Conservation (phyloP, 306 rosid species). For the Cucumis cinereus region DNA sequence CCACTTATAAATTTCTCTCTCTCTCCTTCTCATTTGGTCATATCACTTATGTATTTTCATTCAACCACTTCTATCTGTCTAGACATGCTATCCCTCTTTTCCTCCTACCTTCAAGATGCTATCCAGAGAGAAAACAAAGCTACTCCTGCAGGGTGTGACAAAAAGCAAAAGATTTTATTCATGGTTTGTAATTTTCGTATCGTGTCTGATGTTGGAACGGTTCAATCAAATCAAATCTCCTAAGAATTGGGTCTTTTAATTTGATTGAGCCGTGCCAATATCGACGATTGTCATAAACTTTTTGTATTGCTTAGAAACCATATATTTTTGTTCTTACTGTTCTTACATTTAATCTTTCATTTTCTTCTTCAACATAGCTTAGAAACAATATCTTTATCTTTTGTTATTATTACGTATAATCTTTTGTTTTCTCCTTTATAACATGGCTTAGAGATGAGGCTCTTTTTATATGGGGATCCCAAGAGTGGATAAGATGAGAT, state of each 20-base stretch:
- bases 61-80: not conserved
- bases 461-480: not conserved
- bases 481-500: not conserved
- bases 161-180: not conserved
- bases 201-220: constrained; percentile 51
- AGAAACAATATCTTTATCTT: not conserved
- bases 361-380: not conserved
- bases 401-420: not conserved
- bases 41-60: not conserved
- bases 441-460: not conserved
- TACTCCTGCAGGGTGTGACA: not conserved
- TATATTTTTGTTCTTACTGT: not conserved
- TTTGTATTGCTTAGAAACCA: not conserved
- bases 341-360: not conserved
- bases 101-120: not conserved
- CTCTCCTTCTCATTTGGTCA: constrained; percentile 9
- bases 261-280: constrained; percentile 96
- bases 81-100: not conserved
- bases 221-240: constrained; percentile 75
- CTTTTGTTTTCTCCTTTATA: not conserved
- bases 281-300: constrained; percentile 12
- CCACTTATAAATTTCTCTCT: constrained; percentile 13
- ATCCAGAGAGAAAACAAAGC: not conserved
- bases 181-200: not conserved
- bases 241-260: constrained; percentile 40